Base-by-base conservation (phyloP, 169 alveolate genomes). In the Blepharisma undulans region DNA sequence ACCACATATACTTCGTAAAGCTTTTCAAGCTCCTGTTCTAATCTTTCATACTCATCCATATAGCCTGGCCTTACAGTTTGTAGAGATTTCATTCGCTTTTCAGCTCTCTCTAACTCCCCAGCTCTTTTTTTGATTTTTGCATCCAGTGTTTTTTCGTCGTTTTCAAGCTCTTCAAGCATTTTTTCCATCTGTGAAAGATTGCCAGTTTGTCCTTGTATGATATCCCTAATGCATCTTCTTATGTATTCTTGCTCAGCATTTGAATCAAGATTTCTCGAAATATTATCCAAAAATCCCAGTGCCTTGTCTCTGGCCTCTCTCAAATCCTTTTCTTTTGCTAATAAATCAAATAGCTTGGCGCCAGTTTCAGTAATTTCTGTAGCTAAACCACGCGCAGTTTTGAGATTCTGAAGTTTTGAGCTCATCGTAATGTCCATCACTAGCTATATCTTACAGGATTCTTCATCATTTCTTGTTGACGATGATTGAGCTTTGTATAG, bases 31-130 rank as follows among this genome's bases (percentile, higher is more conserved):
- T 94, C 94, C 76, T 91, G 90, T 74, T 93, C 94, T 59, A 94
- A 88, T 84, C 92, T 78, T 79, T 91, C 95, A 79, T 96, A 96
- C 93, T 97, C 99, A 61, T 94, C 98, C 96, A 95, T 93, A 91
- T 95, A 96, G 61, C 98, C 98, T 0, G 99, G 99, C 22, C 97
- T 93, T 18, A 97, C 98, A 72, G 94, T 94, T 36, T 95, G 95
- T 76, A 97, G 80, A 18, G 95, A 92, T 88, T 92, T 92, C 61
- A 95, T 88, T 77, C 97, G 79, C 82, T 96, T 96, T 79, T 94
- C 96, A 19, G 98, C 96, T 86, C 97, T 92, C 91, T 96, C 97
- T 21, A 96, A 89, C 87, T 96, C 98, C 2, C 84, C 90, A 33
- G 92, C 89, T 90, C 94, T 92, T 27, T 95, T 93, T 85, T 94